Percentiles rank a stretch among this genome's conserved stretches.
Evolutionary conservation across 768 basidiomycete genomes (phyloP).

Genomic region (Suillus plorans): DNA sequence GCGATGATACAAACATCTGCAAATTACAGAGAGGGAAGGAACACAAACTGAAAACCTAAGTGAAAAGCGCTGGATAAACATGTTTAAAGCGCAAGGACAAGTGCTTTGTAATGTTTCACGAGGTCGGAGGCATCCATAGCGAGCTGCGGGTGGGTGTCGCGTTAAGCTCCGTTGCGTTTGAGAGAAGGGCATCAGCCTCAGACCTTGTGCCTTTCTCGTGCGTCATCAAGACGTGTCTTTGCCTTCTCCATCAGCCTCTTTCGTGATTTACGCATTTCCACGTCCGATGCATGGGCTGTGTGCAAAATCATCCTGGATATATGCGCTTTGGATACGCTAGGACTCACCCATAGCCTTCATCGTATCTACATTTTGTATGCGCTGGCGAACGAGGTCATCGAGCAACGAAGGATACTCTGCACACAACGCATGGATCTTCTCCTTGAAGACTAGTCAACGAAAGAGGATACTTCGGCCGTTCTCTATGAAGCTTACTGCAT

Average conservation of each 20-base stretch:
- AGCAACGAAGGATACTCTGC: constrained; percentile 25
- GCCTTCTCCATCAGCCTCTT: constrained; percentile 32
- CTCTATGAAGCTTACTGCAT: background rate
- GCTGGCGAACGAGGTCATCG: constrained; percentile 33
- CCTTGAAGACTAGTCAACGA: constrained; percentile 16
- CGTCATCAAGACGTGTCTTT: constrained; percentile 34
- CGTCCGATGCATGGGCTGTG: constrained; percentile 32
- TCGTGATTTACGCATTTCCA: constrained; percentile 34
- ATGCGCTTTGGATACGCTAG: background rate
- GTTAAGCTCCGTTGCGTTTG: background rate
- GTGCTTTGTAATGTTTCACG: constrained; percentile 43
- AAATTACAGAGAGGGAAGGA: background rate
- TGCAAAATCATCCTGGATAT: background rate
- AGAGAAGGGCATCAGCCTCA: background rate
- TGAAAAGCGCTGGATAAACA: background rate
- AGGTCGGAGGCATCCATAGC: constrained; percentile 37
- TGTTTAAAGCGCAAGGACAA: constrained; percentile 21
- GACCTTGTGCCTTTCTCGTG: constrained; percentile 40
- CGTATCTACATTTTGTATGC: constrained; percentile 29
- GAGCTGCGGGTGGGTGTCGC: constrained; percentile 24
- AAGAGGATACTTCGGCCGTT: background rate
- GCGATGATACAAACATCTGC: background rate
- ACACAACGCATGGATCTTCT: constrained; percentile 22
- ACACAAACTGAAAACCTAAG: background rate
- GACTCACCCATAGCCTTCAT: constrained; percentile 35